These are phyloP conservation scores for Verticillium longisporum DNA, from an alignment of 2,329 filamentous ascomycete genomes.

Conservation along the genomic window DNA sequence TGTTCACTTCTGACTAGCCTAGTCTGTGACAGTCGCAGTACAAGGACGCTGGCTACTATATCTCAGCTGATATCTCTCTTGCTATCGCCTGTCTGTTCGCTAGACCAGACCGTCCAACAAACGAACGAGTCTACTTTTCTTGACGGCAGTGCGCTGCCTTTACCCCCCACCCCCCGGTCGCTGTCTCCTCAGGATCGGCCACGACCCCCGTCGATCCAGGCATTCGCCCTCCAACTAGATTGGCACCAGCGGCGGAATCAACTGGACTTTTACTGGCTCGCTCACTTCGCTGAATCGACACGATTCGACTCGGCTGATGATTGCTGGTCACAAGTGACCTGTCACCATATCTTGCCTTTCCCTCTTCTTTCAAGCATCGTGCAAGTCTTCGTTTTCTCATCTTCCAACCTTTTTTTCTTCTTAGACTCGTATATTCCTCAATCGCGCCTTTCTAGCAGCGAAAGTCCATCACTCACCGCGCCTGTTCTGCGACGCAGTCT, in stretches of 20 bases:
- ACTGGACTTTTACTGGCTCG: neutral
- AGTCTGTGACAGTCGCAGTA: neutral
- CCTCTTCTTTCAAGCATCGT: neutral
- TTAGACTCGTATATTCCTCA: neutral
- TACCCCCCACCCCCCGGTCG: neutral
- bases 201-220: neutral
- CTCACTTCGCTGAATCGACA: neutral
- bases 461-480: neutral
- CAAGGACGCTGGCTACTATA: neutral
- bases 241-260: neutral
- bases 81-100: neutral
- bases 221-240: neutral
- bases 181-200: neutral
- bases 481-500: neutral
- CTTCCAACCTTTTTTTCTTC: neutral
- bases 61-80: neutral
- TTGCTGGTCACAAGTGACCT: conserved; percentile 2
- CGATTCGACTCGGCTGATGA: conserved; percentile 1
- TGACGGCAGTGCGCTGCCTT: neutral
- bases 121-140: neutral
- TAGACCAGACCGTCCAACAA: too few relatives aligned
- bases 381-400: neutral
- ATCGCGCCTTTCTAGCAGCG: neutral
- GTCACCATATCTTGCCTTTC: neutral
- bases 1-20: neutral